These are phyloP conservation scores for Zasmidium cellare DNA, from an alignment of 2,329 filamentous ascomycete species.

Conservation along the genomic window DNA sequence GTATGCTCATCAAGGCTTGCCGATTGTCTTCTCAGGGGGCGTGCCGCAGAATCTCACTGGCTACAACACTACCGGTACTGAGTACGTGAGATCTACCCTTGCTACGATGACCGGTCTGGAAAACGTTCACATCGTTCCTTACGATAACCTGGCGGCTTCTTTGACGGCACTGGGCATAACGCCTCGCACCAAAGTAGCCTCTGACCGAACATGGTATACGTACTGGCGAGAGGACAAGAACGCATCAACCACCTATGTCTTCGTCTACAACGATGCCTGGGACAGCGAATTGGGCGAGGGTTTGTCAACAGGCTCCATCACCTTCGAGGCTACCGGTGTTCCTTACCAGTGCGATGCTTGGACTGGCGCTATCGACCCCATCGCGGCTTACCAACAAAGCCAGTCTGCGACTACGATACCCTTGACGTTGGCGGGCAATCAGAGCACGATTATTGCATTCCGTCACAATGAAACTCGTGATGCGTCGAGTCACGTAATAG, in stretches of 20 bases:
- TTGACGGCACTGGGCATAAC: constrained; percentile 34
- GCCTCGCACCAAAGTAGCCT: constrained; percentile 32
- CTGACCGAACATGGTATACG: constrained; percentile 37
- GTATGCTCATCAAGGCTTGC: constrained; percentile 42
- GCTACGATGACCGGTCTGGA: constrained; percentile 23
- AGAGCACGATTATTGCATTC: constrained; percentile 44
- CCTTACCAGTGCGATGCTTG: constrained; percentile 46
- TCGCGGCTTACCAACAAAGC: constrained; percentile 36
- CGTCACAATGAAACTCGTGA: constrained; percentile 16
- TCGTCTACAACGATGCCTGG: constrained; percentile 43
- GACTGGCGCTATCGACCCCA: constrained; percentile 39
- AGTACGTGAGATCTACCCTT: constrained; percentile 25
- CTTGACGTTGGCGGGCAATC: constrained; percentile 40
- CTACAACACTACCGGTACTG: constrained; percentile 8
- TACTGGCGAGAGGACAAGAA: constrained; percentile 36
- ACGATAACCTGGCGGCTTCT: constrained; percentile 33
- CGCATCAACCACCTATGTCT: constrained; percentile 38
- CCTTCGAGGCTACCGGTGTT: constrained; percentile 31
- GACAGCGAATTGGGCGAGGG: constrained; percentile 21
- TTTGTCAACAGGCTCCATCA: constrained; percentile 26
- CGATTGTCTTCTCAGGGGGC: constrained; percentile 44
- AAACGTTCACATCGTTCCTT: constrained; percentile 39
- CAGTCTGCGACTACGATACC: constrained; percentile 34
- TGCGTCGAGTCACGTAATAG: constrained; percentile 1
- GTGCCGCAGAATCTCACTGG: constrained; percentile 29